phyloP scores from a whole-genome alignment of 2,329 filamentous ascomycete species.

The Phaeosphaeria sp. region DNA sequence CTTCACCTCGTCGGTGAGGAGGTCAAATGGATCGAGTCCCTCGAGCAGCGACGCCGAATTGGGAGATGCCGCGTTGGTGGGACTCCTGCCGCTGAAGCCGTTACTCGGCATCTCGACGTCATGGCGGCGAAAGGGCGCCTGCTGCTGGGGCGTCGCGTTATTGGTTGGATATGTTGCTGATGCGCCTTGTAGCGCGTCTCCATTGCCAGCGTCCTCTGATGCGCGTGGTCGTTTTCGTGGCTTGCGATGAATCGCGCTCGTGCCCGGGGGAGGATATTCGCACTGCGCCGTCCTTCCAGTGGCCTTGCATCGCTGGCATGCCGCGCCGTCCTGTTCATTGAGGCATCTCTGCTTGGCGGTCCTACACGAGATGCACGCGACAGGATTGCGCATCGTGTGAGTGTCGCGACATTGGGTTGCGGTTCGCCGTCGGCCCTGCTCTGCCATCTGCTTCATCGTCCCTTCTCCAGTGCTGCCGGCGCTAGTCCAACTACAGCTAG shows the following conservation, averaged over 20 bases:
- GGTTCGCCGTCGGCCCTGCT: neutral
- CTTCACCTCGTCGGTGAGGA: conserved; percentile 52
- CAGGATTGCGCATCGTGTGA: conserved; percentile 46
- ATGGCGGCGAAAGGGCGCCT: conserved; percentile 21
- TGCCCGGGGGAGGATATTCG: conserved; percentile 48
- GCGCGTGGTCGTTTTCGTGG: conserved; percentile 47
- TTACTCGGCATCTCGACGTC: conserved; percentile 35
- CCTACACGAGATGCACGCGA: conserved; percentile 48
- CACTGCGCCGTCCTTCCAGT: conserved; percentile 41
- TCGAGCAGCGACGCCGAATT: conserved; percentile 29
- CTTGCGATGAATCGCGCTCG: conserved; percentile 45
- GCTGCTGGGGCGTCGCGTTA: conserved; percentile 14
- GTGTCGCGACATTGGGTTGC: neutral
- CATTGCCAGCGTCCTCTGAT: conserved; percentile 24
- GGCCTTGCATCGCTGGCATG: conserved; percentile 48
- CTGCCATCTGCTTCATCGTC: neutral
- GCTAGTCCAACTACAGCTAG: neutral
- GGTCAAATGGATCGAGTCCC: conserved; percentile 46
- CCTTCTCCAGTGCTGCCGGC: neutral
- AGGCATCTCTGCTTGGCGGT: conserved; percentile 51
- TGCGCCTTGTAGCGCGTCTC: conserved; percentile 19
- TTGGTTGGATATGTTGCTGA: conserved; percentile 10
- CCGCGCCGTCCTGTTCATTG: conserved; percentile 45
- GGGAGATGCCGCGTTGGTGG: conserved; percentile 32
- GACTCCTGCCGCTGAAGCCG: conserved; percentile 16